Conservation (phyloP, 768 basidiomycete species). For the Botryobasidium botryosum region DNA sequence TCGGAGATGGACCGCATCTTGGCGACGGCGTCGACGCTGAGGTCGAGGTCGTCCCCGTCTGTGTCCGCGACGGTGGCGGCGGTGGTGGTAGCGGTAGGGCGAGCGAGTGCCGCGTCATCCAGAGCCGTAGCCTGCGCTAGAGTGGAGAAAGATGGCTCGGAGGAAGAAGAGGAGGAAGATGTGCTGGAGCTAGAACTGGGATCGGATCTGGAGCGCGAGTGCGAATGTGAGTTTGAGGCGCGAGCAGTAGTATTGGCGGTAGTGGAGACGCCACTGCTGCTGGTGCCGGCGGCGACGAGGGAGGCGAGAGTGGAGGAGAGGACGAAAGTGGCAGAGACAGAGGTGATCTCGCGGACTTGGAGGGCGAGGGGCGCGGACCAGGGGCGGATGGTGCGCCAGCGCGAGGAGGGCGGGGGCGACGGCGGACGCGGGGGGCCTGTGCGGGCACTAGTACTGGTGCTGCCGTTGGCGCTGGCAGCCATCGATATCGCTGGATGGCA, state of each 20-base stretch:
- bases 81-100: too few species aligned
- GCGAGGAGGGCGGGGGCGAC: constrained; percentile 10
- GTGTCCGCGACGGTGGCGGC: too few species aligned
- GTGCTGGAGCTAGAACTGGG: too few species aligned
- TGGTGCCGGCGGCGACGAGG: background rate
- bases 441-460: too few species aligned
- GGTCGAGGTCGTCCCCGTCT: constrained; percentile 26
- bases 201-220: background rate
- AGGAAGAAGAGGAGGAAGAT: too few species aligned
- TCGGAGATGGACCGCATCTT: constrained; percentile 37
- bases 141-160: too few species aligned
- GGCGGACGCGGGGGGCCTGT: constrained; percentile 6
- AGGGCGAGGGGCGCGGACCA: constrained; percentile 60
- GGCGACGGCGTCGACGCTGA: constrained; percentile 14
- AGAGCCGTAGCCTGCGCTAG: too few species aligned
- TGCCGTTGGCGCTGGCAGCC: too few species aligned
- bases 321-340: constrained; percentile 69
- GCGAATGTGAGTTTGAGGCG: background rate
- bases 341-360: constrained; percentile 62
- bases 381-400: constrained; percentile 61
- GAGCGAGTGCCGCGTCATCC: too few species aligned
- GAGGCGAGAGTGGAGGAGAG: constrained; percentile 29
- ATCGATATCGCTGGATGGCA: too few species aligned
- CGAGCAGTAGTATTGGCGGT: too few species aligned
- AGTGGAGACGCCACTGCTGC: too few species aligned